Base-by-base conservation (phyloP, 164 flowering plant genomes). In the Echeveria elegans region DNA sequence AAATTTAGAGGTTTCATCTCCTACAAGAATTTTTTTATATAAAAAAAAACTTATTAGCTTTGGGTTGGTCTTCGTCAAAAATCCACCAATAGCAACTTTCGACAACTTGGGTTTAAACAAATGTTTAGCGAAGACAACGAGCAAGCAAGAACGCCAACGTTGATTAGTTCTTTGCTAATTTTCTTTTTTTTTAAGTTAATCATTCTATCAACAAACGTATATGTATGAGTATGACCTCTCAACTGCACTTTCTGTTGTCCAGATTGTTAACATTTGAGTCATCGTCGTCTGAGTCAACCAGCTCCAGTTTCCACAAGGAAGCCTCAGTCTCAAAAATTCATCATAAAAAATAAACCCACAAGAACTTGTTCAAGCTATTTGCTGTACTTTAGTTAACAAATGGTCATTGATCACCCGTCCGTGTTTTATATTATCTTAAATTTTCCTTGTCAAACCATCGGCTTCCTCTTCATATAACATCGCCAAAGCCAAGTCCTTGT, bases 181-280 rank as follows among this genome's bases (percentile, higher is more conserved):
- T 23, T 52, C 15, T 5, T 23, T 52, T 52, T 23, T 52, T 24
- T 5, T 23, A 40, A 40, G 59, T 23, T 52, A 24, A 52, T 23
- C 29, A 1, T 52, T 18, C 59, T 11, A 52, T 52, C 59, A 21
- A 23, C 45, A 40, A 7, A 40, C 37, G 37, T 18, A n/a, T 47
- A n/a, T 47, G 53, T 47, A 18, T 18, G 53, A 47, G 21, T 47
- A 18, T 47, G 53, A 47, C 53, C 53, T 1, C 53, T 47, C 53
- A 47, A 47, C 53, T 47, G 23, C 59, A 52, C 59, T 52, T 52
- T n/a, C 23, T 47, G 23, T 4, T 47, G 23, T 18, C 23, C 23
- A 10, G 14, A 52, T 52, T n/a, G 28, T 52, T 52, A 52, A 52
- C 59, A 21, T 52, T 52, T 52, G 59, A 52, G 59, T 52, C 59